Evolutionary conservation across 2,329 filamentous ascomycete genomes (phyloP).

Genomic region (Chrysoporthe cubensis): DNA sequence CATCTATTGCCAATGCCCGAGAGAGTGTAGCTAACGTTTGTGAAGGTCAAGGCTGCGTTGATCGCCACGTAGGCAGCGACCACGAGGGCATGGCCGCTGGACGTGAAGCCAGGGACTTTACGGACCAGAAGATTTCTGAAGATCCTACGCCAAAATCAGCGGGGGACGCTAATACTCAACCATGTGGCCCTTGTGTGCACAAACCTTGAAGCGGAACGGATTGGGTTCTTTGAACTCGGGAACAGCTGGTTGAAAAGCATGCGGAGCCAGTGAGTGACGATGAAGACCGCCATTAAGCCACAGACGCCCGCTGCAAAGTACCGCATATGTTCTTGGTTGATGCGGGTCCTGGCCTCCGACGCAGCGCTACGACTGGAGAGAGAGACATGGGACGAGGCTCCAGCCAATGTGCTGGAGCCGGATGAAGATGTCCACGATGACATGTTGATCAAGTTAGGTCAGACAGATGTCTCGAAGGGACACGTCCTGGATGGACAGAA

Average conservation of each 20-base stretch:
- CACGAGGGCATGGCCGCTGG: slow-evolving; percentile 40
- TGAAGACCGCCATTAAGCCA: slow-evolving; percentile 23
- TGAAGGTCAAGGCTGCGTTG: slow-evolving; percentile 37
- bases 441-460: neutral
- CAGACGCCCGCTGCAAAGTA: slow-evolving; percentile 26
- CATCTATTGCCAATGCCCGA: slow-evolving; percentile 35
- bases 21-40: slow-evolving; percentile 34
- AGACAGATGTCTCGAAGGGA: neutral
- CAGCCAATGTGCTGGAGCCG: slow-evolving; percentile 1
- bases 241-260: slow-evolving; percentile 18
- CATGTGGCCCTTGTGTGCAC: neutral
- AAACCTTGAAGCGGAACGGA: slow-evolving; percentile 19
- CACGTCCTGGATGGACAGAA: neutral
- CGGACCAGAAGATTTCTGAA: slow-evolving; percentile 38
- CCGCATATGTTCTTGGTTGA: slow-evolving; percentile 24
- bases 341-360: neutral
- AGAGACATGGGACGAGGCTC: neutral
- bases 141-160: slow-evolving; percentile 26
- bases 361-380: neutral
- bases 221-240: slow-evolving; percentile 8
- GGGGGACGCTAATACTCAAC: neutral
- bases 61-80: slow-evolving; percentile 38
- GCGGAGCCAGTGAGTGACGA: slow-evolving; percentile 23
- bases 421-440: neutral
- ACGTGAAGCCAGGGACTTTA: slow-evolving; percentile 39